Evolutionary conservation across 2,329 filamentous ascomycete species (phyloP).

Genomic region (Microcyclosporella mali): DNA sequence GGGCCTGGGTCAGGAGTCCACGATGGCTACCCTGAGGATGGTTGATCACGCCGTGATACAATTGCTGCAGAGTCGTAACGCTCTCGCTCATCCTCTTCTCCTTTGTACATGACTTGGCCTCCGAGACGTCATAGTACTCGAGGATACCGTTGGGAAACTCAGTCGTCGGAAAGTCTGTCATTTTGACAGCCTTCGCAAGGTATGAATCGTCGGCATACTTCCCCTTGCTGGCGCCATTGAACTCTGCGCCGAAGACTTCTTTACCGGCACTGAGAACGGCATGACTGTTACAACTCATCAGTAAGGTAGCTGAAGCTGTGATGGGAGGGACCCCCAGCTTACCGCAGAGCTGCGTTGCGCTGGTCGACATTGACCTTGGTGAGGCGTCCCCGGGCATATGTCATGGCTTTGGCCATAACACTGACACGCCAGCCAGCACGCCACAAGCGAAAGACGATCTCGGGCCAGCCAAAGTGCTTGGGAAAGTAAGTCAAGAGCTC

Average conservation of each 20-base stretch:
- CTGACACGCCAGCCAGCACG: neutral
- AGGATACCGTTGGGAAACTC: neutral
- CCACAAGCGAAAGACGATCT: neutral
- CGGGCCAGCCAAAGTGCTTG: neutral
- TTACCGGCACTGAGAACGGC: neutral
- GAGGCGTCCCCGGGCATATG: neutral
- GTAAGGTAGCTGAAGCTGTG: neutral
- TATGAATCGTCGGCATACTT: neutral
- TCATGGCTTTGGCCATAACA: neutral
- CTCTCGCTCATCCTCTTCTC: neutral
- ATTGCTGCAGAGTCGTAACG: neutral
- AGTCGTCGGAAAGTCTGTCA: neutral
- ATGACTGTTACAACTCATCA: neutral
- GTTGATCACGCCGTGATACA: neutral
- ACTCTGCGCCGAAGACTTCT: neutral
- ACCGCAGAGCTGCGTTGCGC: neutral
- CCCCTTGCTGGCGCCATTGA: neutral
- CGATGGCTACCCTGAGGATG: neutral
- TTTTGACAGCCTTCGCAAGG: neutral
- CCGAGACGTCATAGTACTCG: neutral
- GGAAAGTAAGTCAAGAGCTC: slow-evolving; percentile 2
- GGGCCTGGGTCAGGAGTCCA: too few species aligned
- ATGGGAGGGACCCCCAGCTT: neutral
- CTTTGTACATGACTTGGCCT: neutral
- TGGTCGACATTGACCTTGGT: neutral